Evolutionary conservation across 306 rosid species (phyloP), one percentile per base, ranked within the genome.

Genomic region (Oemleria cerasiformis): DNA sequence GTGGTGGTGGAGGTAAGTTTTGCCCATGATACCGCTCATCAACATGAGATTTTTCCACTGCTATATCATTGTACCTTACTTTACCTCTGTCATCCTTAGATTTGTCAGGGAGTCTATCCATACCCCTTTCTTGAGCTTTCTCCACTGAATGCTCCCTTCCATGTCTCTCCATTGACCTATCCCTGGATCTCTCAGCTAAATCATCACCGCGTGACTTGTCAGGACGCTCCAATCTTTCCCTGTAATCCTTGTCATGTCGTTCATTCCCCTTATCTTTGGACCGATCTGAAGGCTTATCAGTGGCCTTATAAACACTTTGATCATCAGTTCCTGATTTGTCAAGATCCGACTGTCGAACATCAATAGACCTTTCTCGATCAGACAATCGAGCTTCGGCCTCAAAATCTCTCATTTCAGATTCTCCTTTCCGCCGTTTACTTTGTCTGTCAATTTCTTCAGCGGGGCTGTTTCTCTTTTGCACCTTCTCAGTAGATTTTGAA

Each of bases 1-100:
- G 99, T 25, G 99, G 99, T 21, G 99, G 99, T 1, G 99, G 99
- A 60, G 99, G 99, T 88, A 94, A 83, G 84, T 79, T 85, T 85
- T 94, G 99, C 56, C 91, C 96, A 59, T 91, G 95, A 85, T 89
- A 89, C 49, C 96, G 95, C 65, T 89, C 99, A 63, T 94, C 99
- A 42, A 55, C 55, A 58, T 87, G 96, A 81, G 96, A 85, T 79
- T 91, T 94, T 44, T 94, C 99, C 8, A 51, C 38, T 38, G 88
- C 51, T 63, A 73, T 34, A 78, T 94, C 99, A 72, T 65, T 90
- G 79, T 94, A 77, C 34, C 97, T 87, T 78, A 83, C 79, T 83
- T 91, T 94, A 74, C 71, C 83, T 82, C 94, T 87, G 48, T 93
- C 98, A 79, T 90, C 97, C 84, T 93, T 94, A 56, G 85, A 82